phyloP scores from a whole-genome alignment of 495 filamentous ascomycete genomes.

The Filosporella fistucella region DNA sequence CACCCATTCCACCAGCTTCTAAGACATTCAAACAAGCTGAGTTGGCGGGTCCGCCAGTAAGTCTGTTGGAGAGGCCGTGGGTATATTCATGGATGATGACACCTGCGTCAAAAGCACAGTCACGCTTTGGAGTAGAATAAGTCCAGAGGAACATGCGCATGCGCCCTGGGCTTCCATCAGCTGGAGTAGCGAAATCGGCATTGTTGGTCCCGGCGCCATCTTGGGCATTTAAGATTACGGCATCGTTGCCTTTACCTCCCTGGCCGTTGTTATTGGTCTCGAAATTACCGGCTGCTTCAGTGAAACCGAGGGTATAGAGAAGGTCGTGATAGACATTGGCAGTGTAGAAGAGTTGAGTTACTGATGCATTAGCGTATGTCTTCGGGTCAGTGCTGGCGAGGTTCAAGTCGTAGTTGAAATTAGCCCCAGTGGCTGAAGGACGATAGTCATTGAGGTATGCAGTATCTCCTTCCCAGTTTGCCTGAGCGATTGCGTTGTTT shows the following conservation, averaged over 20 bases:
- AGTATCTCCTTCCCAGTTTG: not conserved
- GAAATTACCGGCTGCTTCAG: not conserved
- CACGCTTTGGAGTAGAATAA: not conserved
- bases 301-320: conserved; percentile 1
- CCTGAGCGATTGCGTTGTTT: conserved; percentile 1
- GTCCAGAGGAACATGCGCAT: conserved; percentile 2
- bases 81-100: conserved; percentile 1
- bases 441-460: conserved; percentile 1
- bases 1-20: not conserved
- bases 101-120: not conserved
- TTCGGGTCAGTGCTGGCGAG: not conserved
- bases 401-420: not conserved
- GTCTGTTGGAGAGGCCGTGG: not conserved
- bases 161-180: not conserved
- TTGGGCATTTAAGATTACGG: not conserved
- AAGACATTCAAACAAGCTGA: not conserved
- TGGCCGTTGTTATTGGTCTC: not conserved
- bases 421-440: not conserved
- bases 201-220: not conserved
- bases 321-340: conserved; percentile 1
- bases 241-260: not conserved
- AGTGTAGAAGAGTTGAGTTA: not conserved
- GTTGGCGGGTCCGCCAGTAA: not conserved
- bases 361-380: not conserved
- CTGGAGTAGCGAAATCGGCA: not conserved